Evolutionary conservation across 2,329 filamentous ascomycete genomes (phyloP), one percentile per base, ranked within the genome.

Genomic region (Fusarium sp.): DNA sequence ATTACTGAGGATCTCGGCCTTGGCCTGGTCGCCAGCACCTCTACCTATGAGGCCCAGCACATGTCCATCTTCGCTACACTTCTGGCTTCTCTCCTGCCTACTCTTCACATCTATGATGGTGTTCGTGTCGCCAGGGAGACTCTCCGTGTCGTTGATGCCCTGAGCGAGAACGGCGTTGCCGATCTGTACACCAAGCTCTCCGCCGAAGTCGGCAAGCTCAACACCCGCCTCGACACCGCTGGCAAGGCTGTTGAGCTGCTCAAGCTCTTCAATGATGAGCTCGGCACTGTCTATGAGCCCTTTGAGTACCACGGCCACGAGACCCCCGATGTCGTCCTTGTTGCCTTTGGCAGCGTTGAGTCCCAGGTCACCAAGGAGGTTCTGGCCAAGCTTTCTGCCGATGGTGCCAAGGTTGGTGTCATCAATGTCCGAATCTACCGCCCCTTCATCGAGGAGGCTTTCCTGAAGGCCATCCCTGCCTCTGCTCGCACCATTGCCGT

Each of bases 291-390:
- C 71, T 99, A 99, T 79, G 87, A 90, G 75, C 89, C 93, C 6
- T 99, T 98, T 74, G 96, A 99, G 82, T 99, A 99, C 82, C 87
- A 91, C 75, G 96, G 96, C 23, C 93, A 98, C 77, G 83, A 87
- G 53, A 83, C 89, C 44, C 89, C 96, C 4, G 91, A 95, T 70
- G 89, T 90, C 9, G 93, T 99, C 14, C 83, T 98, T 33, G 93
- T 98, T 29, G 92, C 93, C 46, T 97, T 99, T 74, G 96, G 96
- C 73, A 97, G 93, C 65, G 89, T 94, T 5, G 96, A 99, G 83
- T 89, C 92, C 13, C 93, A 96, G 74, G 83, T 98, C 65, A 89
- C 93, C 62, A 90, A 91, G 70, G 93, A 97, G 81, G 88, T 97
- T 58, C 89, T 93, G 10, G 84, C 85, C 44, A 89, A 90, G 40